A percentile compares a stretch with the other conserved stretches of the same genome.
Evolutionary conservation across 805 yeast species (phyloP).

Genomic region (Wickerhamomyces alni): DNA sequence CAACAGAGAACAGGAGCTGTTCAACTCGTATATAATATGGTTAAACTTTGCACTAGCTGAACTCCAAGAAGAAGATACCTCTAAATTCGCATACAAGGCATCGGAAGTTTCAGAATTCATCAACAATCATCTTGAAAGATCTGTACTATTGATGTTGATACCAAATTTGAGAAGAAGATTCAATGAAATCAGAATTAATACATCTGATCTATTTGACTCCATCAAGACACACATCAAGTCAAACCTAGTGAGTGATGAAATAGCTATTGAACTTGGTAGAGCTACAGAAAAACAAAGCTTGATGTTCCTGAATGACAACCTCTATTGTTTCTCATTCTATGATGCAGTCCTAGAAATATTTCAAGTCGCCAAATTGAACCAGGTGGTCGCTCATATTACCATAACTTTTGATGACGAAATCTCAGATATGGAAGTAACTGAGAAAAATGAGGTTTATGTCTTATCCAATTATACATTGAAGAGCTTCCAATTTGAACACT

Average conservation of each 20-base stretch:
- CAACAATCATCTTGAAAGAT: slow-evolving; percentile 18
- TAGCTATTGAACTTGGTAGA: slow-evolving; percentile 10
- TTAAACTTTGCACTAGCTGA: slow-evolving; percentile 24
- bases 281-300: slow-evolving; percentile 14
- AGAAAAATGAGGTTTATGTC: slow-evolving; percentile 9
- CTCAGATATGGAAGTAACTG: slow-evolving; percentile 8
- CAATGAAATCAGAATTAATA: slow-evolving; percentile 18
- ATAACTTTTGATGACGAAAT: slow-evolving; percentile 5
- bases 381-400: not conserved
- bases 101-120: slow-evolving; percentile 24
- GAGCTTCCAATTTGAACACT: not conserved
- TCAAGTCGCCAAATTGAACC: slow-evolving; percentile 5
- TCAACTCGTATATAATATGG: slow-evolving; percentile 40
- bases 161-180: slow-evolving; percentile 18
- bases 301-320: slow-evolving; percentile 4
- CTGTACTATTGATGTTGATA: slow-evolving; percentile 14
- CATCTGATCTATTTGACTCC: slow-evolving; percentile 16
- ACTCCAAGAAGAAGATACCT: slow-evolving; percentile 22
- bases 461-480: not conserved
- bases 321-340: slow-evolving; percentile 8
- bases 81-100: slow-evolving; percentile 11
- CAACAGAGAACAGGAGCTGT: slow-evolving; percentile 40
- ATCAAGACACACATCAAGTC: slow-evolving; percentile 9
- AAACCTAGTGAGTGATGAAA: slow-evolving; percentile 1
- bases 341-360: slow-evolving; percentile 10